Conservation (phyloP, 306 rosid species). For the Rosa persica region DNA sequence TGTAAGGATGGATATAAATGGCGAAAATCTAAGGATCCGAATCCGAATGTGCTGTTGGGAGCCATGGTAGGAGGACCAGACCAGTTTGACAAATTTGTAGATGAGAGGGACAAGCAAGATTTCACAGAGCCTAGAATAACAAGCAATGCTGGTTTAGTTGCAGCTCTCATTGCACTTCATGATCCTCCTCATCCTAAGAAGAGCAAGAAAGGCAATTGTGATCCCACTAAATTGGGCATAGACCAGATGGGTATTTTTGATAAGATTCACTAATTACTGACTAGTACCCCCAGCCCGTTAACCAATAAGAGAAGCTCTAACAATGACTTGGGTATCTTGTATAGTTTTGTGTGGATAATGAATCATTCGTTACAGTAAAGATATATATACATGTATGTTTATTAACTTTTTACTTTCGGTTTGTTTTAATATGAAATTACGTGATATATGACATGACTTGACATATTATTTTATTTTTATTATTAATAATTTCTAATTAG, state of each 20-base stretch:
- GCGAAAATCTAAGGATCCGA: constrained; percentile 48
- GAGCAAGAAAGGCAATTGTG: background rate
- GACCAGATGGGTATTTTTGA: constrained; percentile 49
- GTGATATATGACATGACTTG: background rate
- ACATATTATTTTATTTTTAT: background rate
- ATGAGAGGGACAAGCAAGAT: constrained; percentile 54
- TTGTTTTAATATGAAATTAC: background rate
- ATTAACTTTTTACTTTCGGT: no score
- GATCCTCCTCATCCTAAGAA: constrained; percentile 36
- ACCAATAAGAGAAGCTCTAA: background rate
- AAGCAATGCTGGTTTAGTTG: constrained; percentile 84
- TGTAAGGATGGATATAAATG: constrained; percentile 59
- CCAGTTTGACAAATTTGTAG: constrained; percentile 49
- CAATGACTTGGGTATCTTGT: background rate
- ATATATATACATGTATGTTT: background rate
- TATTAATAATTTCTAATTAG: no score
- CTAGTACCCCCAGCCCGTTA: background rate
- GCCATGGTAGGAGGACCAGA: constrained; percentile 87
- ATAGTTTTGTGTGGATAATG: background rate
- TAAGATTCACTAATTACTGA: constrained; percentile 3
- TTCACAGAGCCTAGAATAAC: constrained; percentile 74
- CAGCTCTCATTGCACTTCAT: constrained; percentile 76
- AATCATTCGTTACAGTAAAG: background rate
- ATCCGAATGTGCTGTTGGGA: constrained; percentile 68
- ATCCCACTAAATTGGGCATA: constrained; percentile 45